These are phyloP conservation scores for Penicillium pulvis DNA, from an alignment of 495 filamentous ascomycete genomes.

Conservation along the genomic window DNA sequence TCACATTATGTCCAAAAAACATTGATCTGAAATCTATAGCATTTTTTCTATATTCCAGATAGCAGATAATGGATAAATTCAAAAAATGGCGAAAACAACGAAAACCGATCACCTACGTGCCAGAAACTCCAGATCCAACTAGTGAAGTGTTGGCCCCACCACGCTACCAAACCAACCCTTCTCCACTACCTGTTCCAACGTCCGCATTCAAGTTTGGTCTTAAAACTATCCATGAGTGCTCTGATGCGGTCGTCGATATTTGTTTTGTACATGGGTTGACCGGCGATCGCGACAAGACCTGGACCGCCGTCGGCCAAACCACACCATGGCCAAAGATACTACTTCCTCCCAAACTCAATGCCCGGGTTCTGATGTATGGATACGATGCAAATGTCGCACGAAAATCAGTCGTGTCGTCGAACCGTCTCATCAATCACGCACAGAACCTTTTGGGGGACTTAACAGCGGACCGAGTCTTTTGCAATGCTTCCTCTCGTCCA, in stretches of 20 bases:
- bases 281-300: constrained; percentile 31
- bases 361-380: constrained; percentile 32
- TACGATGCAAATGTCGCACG: constrained; percentile 32
- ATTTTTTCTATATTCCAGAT: background rate
- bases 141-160: background rate
- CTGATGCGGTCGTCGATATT: constrained; percentile 29
- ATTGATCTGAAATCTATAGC: background rate
- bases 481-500: constrained; percentile 21
- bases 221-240: constrained; percentile 19
- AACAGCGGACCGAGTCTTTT: constrained; percentile 17
- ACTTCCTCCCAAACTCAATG: constrained; percentile 23
- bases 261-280: constrained; percentile 38
- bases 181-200: no score
- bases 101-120: background rate
- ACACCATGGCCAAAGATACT: constrained; percentile 29
- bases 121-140: background rate
- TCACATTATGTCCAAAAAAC: background rate
- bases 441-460: constrained; percentile 28
- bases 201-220: constrained; percentile 7
- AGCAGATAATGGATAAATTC: background rate
- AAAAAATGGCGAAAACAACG: constrained; percentile 3
- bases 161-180: background rate
- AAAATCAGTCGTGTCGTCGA: constrained; percentile 17
- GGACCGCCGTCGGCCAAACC: constrained; percentile 21
- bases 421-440: constrained; percentile 29